These are phyloP conservation scores for Nephelium lappaceum DNA, from an alignment of 345 rosid species.

Conservation along the genomic window DNA sequence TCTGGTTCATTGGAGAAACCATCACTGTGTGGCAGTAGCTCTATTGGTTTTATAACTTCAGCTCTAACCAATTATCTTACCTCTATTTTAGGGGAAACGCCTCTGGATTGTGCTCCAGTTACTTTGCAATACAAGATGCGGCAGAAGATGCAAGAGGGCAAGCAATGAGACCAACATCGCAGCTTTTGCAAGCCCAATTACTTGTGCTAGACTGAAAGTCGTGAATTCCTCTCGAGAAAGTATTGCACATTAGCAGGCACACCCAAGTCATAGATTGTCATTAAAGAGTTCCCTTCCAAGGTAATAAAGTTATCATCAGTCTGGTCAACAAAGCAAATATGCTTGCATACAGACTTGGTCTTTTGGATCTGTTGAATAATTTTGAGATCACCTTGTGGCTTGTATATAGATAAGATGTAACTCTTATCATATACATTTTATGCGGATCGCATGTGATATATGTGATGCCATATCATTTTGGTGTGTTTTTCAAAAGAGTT, in stretches of 20 bases:
- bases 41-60: neutral
- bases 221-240: constrained; percentile 12
- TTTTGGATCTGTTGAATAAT: constrained; percentile 4
- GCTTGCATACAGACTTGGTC: neutral
- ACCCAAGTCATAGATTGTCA: constrained; percentile 12
- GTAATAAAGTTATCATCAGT: constrained; percentile 3
- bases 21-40: neutral
- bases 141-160: constrained; percentile 53
- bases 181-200: constrained; percentile 9
- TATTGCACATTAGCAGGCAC: neutral
- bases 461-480: neutral
- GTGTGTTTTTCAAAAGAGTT: constrained; percentile 19
- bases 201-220: constrained; percentile 13
- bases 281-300: neutral
- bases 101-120: constrained; percentile 87
- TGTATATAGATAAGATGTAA: constrained; percentile 16
- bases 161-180: constrained; percentile 5
- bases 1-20: neutral
- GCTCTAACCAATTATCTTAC: neutral
- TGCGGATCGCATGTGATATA: neutral
- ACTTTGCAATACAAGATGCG: constrained; percentile 87
- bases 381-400: constrained; percentile 3
- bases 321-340: neutral
- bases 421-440: neutral
- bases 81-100: constrained; percentile 69